Evolutionary conservation across 176 grass and related monocot species (phyloP), one percentile per base, ranked within the genome.

Genomic region (Typha latifolia): DNA sequence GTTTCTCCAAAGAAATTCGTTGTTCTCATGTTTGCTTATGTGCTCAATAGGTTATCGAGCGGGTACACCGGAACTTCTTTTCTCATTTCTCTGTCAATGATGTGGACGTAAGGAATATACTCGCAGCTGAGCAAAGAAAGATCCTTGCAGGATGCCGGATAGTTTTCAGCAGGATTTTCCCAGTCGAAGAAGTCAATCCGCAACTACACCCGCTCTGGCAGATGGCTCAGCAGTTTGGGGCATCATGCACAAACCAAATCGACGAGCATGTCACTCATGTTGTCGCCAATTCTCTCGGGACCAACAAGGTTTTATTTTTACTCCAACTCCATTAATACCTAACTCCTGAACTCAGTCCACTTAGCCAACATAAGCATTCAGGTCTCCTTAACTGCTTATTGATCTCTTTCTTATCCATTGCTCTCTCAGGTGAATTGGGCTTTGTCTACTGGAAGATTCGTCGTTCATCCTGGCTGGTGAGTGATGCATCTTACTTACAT

Each of bases 381-480:
- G 37, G 10, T 43, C 10, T 43, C 37, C 37, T 43, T 43, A 10
- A 43, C 5, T 43, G 37, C 1, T 10, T 10, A 43, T 43, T 43
- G 37, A 43, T 9, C 7, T 43, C 37, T 43, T 6, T 43, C 37
- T 9, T 43, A 10, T 43, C 7, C 37, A 43, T 11, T 43, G 37
- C 10, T 43, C 37, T 43, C 37, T 57, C 75, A 84, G 82, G 94
- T 99, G 86, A 90, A 99, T 57, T 93, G 94, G 94, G 94, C 89
- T 62, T 43, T 94, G 34, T 89, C 90, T 22, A 90, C 72, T 14
- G 79, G 86, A 68, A 85, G 77, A 93, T 93, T 99, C 18, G 94
- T 99, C 24, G 94, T 99, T 80, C 83, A 87, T 79, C 86, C 94
- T 63, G 81, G 89, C 80, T 99, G 94, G 94, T 99, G 82, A 93